phyloP scores from a whole-genome alignment of 495 filamentous ascomycete genomes.

The Penicillium nucicola region DNA sequence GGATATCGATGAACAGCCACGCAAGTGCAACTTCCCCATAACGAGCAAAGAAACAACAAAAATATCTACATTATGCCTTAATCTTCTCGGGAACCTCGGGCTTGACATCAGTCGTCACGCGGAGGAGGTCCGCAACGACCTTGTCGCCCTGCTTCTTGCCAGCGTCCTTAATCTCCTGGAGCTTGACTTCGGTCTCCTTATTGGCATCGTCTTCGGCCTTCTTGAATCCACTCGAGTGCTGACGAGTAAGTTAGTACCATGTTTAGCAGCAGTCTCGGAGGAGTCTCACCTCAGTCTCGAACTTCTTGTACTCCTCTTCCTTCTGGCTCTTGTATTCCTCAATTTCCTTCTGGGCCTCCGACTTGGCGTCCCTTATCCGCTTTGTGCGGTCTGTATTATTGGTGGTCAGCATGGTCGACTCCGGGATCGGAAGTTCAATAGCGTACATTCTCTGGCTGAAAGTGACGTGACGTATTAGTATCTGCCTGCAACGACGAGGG shows the following conservation, averaged over 20 bases:
- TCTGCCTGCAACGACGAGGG: neutral
- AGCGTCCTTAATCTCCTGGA: slow-evolving; percentile 76
- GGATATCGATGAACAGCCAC: slow-evolving; percentile 30
- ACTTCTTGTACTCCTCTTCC: slow-evolving; percentile 93
- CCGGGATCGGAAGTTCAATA: slow-evolving; percentile 7
- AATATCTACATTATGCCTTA: slow-evolving; percentile 32
- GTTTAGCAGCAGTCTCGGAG: neutral
- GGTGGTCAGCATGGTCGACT: slow-evolving; percentile 7
- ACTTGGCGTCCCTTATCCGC: slow-evolving; percentile 90
- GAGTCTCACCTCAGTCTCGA: slow-evolving; percentile 75
- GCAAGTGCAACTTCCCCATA: slow-evolving; percentile 19
- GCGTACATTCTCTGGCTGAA: slow-evolving; percentile 71
- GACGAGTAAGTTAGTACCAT: neutral
- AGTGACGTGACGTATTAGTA: slow-evolving; percentile 31
- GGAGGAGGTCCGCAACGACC: slow-evolving; percentile 76
- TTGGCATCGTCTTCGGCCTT: slow-evolving; percentile 81
- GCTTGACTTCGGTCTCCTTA: slow-evolving; percentile 74
- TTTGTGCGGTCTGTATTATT: slow-evolving; percentile 85
- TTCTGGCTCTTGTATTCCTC: slow-evolving; percentile 89
- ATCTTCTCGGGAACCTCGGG: slow-evolving; percentile 63
- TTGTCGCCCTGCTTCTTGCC: slow-evolving; percentile 74
- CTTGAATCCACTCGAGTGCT: slow-evolving; percentile 88
- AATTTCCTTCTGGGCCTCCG: slow-evolving; percentile 96
- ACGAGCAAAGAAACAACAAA: slow-evolving; percentile 17
- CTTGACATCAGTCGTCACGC: slow-evolving; percentile 75